These are phyloP conservation scores for Phaeophleospora eucalypticola DNA, from an alignment of 2,329 filamentous ascomycete species.

Conservation along the genomic window DNA sequence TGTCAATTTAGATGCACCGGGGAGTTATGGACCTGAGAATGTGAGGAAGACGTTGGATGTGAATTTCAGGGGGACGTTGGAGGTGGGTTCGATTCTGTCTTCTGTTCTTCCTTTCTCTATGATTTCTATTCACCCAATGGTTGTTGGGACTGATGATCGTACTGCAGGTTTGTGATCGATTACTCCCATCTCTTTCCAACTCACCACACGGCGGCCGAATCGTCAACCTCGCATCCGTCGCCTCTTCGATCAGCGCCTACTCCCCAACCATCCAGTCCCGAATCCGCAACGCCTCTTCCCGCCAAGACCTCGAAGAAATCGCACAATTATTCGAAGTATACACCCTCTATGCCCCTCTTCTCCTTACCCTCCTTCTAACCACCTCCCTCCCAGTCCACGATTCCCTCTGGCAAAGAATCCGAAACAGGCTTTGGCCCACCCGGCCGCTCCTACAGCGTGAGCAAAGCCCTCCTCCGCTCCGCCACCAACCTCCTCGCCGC, in stretches of 20 bases:
- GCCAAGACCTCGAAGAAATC: slow-evolving; percentile 29
- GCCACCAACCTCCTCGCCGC: slow-evolving; percentile 32
- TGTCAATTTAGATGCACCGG: slow-evolving; percentile 29
- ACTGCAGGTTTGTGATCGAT: too few relatives aligned
- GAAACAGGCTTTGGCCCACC: slow-evolving; percentile 29
- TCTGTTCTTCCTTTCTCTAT: background rate
- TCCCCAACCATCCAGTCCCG: slow-evolving; percentile 21
- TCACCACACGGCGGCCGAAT: too few relatives aligned
- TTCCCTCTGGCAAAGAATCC: slow-evolving; percentile 20
- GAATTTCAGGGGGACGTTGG: slow-evolving; percentile 35
- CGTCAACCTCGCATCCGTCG: slow-evolving; percentile 35
- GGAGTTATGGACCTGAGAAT: slow-evolving; percentile 23
- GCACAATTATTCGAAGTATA: slow-evolving; percentile 29
- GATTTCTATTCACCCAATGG: too few relatives aligned
- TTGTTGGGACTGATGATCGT: too few relatives aligned
- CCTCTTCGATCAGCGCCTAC: slow-evolving; percentile 31
- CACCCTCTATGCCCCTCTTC: slow-evolving; percentile 18
- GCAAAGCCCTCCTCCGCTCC: slow-evolving; percentile 35
- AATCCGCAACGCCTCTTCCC: slow-evolving; percentile 22
- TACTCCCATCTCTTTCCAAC: too few relatives aligned
- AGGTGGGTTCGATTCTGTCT: slow-evolving; percentile 21
- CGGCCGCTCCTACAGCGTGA: slow-evolving; percentile 31
- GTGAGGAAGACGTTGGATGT: slow-evolving; percentile 32
- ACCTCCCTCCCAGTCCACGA: slow-evolving; percentile 12
- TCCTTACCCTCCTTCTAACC: slow-evolving; percentile 22